phyloP scores from a whole-genome alignment of 306 rosid species.

The Vigna reflexopilosa region DNA sequence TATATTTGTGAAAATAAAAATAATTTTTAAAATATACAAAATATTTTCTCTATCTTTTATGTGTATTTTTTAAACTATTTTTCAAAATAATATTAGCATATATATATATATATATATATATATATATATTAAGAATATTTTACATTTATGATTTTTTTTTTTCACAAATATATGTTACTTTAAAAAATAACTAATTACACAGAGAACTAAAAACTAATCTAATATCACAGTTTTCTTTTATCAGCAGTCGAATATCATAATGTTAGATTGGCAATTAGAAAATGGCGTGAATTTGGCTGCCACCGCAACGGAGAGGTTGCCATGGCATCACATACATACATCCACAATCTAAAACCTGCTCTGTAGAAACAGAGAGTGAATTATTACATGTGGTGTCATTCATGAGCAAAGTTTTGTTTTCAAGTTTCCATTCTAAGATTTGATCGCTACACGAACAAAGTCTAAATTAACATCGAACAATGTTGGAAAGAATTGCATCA shows the following conservation, averaged over 20 bases:
- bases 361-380: neutral
- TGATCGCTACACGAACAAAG: neutral
- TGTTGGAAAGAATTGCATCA: neutral
- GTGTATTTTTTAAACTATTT: neutral
- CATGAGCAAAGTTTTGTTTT: neutral
- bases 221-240: neutral
- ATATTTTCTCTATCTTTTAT: neutral
- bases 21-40: neutral
- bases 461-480: neutral
- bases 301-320: neutral
- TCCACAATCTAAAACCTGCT: neutral
- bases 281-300: neutral
- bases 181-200: neutral
- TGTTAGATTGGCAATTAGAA: neutral
- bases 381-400: neutral
- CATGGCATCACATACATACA: slow-evolving; percentile 1
- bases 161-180: neutral
- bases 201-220: neutral
- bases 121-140: no score
- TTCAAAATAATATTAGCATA: neutral
- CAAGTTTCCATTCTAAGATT: slow-evolving; percentile 6
- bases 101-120: no score
- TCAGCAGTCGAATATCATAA: no score
- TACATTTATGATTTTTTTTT: no score
- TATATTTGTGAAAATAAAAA: neutral